Base-by-base conservation (phyloP, 2,329 filamentous ascomycete genomes). In the Arthrobotrys sinensis region DNA sequence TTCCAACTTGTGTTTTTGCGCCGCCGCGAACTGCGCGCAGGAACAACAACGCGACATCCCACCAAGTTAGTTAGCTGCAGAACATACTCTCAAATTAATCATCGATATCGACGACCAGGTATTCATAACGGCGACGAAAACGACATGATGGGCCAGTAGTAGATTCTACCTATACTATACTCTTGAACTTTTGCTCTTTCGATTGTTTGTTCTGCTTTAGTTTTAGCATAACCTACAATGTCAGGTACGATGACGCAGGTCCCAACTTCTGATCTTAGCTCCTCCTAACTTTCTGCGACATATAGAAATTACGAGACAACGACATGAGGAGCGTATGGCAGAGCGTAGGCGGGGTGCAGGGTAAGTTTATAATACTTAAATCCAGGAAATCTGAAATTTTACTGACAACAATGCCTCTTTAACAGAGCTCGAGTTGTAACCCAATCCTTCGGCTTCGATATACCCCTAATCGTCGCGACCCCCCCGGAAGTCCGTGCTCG, bases 41-140 rank as follows among this genome's bases (percentile, higher is more conserved):
- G 34, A 72, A 72, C 62, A 78, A 78, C 75, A 78, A 78, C 75
- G 75, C 75, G 75, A 72, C 75, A 78, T 78, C 62, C 73, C 72
- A 70, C 72, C 72, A 52, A 43, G 53, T 55, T 55, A 43, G 53
- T 55, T 55, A 43, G 52, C 64, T 68, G 43, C 63, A 45, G 43
- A 40, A 48, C 67, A 50, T 65, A 19, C 36, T 50, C 65, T 21
- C 68, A 24, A n/a, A n/a, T n/a, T n/a, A n/a, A 50, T 11, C 28
- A 55, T 43, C 43, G n/a, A 67, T 45, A 57, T 19, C 28, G 4
- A 12, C 34, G 16, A 34, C 50, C 11, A 34, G 24, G 36, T 28
- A 21, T 28, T 46, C n/a, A 40, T 28, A 57, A 38, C 46, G 57
- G 57, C 46, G 28, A 50, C 52, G 16, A 43, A 21, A 21, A 36